Evolutionary conservation across 306 rosid species (phyloP).

Genomic region (Spatholobus suberectus): DNA sequence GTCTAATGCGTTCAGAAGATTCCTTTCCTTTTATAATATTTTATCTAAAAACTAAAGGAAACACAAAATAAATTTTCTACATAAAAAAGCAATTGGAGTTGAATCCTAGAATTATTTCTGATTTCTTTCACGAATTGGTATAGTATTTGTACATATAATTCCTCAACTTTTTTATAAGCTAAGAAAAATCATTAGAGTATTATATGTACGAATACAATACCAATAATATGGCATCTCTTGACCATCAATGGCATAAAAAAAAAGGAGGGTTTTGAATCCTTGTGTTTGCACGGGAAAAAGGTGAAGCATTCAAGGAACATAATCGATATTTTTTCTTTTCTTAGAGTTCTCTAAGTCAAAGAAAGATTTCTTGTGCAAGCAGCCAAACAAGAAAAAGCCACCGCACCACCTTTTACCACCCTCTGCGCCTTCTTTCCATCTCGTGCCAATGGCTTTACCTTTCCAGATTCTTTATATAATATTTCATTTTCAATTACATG

Average conservation of each 20-base stretch:
- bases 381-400: constrained; percentile 77
- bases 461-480: constrained; percentile 58
- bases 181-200: background rate
- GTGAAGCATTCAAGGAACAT: constrained; percentile 51
- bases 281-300: constrained; percentile 46
- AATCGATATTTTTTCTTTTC: constrained; percentile 32
- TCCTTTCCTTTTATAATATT: background rate
- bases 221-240: background rate
- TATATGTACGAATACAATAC: background rate
- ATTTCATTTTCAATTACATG: constrained; percentile 38
- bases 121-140: background rate
- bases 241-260: constrained; percentile 37
- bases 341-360: constrained; percentile 73
- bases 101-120: background rate
- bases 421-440: constrained; percentile 42
- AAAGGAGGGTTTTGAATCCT: constrained; percentile 24
- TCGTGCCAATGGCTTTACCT: constrained; percentile 58
- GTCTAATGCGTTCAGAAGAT: background rate
- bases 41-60: background rate
- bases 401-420: constrained; percentile 50
- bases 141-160: background rate
- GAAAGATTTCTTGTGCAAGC: constrained; percentile 82
- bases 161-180: background rate
- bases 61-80: background rate
- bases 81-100: background rate